Percentiles rank a stretch among this genome's conserved stretches.
Conservation (phyloP, 108 stramenopile genomes). For the Mediolabrus comicus region DNA sequence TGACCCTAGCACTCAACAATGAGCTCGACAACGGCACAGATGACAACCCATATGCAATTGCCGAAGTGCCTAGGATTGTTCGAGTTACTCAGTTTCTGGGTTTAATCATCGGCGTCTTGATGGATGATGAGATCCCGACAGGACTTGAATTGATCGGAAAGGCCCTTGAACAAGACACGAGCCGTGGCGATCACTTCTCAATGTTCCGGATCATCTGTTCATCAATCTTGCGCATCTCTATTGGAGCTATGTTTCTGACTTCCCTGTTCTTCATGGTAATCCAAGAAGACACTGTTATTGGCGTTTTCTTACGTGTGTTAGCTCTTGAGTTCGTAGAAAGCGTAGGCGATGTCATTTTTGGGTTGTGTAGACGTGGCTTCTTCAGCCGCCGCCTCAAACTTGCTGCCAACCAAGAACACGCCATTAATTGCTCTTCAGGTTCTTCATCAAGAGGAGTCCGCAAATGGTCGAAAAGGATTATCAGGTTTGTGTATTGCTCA, state of each 20-base stretch:
- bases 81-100: slow-evolving; percentile 33
- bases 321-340: slow-evolving; percentile 15
- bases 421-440: background rate
- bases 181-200: background rate
- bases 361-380: slow-evolving; percentile 8
- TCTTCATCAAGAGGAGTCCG: background rate
- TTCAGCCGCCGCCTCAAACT: slow-evolving; percentile 1
- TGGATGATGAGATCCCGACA: slow-evolving; percentile 18
- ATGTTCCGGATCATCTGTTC: background rate
- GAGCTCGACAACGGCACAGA: slow-evolving; percentile 20
- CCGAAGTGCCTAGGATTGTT: slow-evolving; percentile 12
- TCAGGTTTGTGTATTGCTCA: background rate
- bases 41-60: slow-evolving; percentile 28
- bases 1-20: slow-evolving; percentile 19
- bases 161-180: slow-evolving; percentile 4
- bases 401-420: background rate
- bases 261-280: slow-evolving; percentile 1
- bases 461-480: background rate
- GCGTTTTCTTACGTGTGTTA: slow-evolving; percentile 22
- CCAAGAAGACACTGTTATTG: slow-evolving; percentile 8
- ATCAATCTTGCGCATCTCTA: background rate
- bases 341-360: slow-evolving; percentile 13
- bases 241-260: slow-evolving; percentile 8
- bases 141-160: slow-evolving; percentile 12
- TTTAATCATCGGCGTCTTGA: slow-evolving; percentile 7